Evolutionary conservation across 805 yeast genomes (phyloP).

Genomic region (Suhomyces sp.): DNA sequence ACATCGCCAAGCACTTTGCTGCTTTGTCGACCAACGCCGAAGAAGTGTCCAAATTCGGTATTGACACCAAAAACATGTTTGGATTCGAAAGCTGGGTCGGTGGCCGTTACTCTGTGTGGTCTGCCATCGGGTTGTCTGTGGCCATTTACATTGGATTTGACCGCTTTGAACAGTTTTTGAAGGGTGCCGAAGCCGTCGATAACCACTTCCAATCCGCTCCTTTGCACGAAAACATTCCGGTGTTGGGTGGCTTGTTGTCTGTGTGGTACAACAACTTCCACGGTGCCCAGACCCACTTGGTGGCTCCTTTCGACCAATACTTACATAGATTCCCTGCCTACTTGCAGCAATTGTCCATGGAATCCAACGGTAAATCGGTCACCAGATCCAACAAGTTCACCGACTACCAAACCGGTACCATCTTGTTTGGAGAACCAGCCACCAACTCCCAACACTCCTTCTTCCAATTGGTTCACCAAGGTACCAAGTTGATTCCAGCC

Average conservation of each 20-base stretch:
- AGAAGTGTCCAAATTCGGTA: constrained; percentile 93
- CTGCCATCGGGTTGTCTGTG: constrained; percentile 95
- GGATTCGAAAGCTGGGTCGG: constrained; percentile 99
- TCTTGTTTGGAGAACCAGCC: constrained; percentile 97
- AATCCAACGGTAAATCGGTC: constrained; percentile 97
- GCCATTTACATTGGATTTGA: constrained; percentile 95
- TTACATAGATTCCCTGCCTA: constrained; percentile 99
- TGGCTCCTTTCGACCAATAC: constrained; percentile 98
- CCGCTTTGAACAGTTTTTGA: constrained; percentile 85
- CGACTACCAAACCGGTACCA: constrained; percentile 93
- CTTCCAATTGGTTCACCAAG: constrained; percentile 99
- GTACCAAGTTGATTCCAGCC: constrained; percentile 94
- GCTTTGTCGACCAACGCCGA: constrained; percentile 91
- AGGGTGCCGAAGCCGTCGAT: constrained; percentile 98
- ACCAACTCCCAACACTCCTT: constrained; percentile 99
- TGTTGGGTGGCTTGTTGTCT: constrained; percentile 86
- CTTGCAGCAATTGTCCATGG: constrained; percentile 98
- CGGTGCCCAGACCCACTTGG: constrained; percentile 97
- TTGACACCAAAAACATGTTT: constrained; percentile 97
- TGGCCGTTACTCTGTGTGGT: constrained; percentile 99
- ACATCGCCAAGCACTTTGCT: constrained; percentile 95
- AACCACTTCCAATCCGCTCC: constrained; percentile 83
- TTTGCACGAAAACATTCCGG: constrained; percentile 87
- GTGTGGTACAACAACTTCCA: constrained; percentile 99
- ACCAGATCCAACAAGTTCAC: constrained; percentile 89